These are phyloP conservation scores for Silene latifolia DNA, from an alignment of 148 eudicot species.

Conservation along the genomic window DNA sequence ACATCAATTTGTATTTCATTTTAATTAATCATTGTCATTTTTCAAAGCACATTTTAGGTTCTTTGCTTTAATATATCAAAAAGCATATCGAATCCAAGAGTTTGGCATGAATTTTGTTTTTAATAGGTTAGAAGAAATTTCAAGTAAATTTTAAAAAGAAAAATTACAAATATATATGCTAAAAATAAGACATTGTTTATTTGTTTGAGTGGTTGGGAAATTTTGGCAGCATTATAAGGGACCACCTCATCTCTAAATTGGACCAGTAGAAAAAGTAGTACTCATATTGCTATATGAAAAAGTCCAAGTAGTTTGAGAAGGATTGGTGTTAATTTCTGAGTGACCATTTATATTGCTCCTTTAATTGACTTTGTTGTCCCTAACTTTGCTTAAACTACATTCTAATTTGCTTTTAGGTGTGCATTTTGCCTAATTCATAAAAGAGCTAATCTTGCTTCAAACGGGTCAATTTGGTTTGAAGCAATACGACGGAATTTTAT, in stretches of 20 bases:
- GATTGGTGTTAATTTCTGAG: conserved; percentile 24
- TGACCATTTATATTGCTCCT: conserved; percentile 26
- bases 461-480: too few species aligned
- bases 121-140: neutral
- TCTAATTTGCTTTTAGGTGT: conserved; percentile 20
- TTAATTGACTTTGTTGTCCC: conserved; percentile 31
- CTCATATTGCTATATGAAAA: conserved; percentile 2
- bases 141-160: neutral
- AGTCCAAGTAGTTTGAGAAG: conserved; percentile 9
- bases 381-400: conserved; percentile 31
- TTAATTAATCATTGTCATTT: conserved; percentile 21
- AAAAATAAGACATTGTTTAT: too few species aligned
- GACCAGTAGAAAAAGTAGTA: conserved; percentile 21
- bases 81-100: conserved; percentile 16
- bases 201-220: conserved; percentile 21
- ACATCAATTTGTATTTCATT: conserved; percentile 14
- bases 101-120: conserved; percentile 22
- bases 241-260: conserved; percentile 17
- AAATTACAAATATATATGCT: neutral
- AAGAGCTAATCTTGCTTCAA: too few species aligned
- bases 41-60: conserved; percentile 24
- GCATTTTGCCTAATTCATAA: neutral
- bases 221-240: conserved; percentile 32
- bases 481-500: too few species aligned
- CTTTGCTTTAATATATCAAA: conserved; percentile 19